phyloP scores from a whole-genome alignment of 768 basidiomycete genomes.

The Kondoa subrosea region DNA sequence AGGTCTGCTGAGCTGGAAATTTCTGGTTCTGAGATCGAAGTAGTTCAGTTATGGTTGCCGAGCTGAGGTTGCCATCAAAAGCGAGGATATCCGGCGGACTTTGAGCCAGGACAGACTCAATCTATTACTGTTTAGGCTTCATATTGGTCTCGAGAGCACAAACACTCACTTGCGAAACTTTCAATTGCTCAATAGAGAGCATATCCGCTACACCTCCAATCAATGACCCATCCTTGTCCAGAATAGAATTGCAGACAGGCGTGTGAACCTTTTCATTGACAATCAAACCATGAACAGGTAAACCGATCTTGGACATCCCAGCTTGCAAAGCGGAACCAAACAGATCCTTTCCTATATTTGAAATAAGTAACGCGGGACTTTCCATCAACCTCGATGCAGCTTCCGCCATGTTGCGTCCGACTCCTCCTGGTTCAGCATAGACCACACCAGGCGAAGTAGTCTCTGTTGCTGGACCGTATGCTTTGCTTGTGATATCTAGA shows the following conservation, averaged over 20 bases:
- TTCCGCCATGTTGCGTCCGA: slow-evolving; percentile 88
- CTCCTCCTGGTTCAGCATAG: slow-evolving; percentile 60
- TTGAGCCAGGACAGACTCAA: not conserved
- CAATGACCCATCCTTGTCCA: slow-evolving; percentile 54
- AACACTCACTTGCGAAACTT: not conserved
- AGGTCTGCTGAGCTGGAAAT: slow-evolving; percentile 42
- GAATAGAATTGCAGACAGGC: slow-evolving; percentile 70
- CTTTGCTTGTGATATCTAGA: slow-evolving; percentile 58
- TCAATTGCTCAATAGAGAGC: slow-evolving; percentile 39
- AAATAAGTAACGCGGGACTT: slow-evolving; percentile 43
- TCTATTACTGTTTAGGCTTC: not conserved
- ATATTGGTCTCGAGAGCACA: not conserved
- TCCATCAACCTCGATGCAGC: slow-evolving; percentile 47
- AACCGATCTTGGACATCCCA: slow-evolving; percentile 47
- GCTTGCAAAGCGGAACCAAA: slow-evolving; percentile 53
- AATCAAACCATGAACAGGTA: slow-evolving; percentile 65
- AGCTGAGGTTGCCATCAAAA: slow-evolving; percentile 31
- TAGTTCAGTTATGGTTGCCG: slow-evolving; percentile 41
- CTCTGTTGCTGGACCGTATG: slow-evolving; percentile 27
- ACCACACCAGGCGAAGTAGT: slow-evolving; percentile 71
- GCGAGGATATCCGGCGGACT: slow-evolving; percentile 26
- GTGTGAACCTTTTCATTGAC: slow-evolving; percentile 38
- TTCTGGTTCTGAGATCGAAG: slow-evolving; percentile 39
- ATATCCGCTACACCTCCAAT: slow-evolving; percentile 86
- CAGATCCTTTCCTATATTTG: slow-evolving; percentile 57